Conservation (phyloP, 1,284 basidiomycete genomes). For the Apiotrichum domesticum region DNA sequence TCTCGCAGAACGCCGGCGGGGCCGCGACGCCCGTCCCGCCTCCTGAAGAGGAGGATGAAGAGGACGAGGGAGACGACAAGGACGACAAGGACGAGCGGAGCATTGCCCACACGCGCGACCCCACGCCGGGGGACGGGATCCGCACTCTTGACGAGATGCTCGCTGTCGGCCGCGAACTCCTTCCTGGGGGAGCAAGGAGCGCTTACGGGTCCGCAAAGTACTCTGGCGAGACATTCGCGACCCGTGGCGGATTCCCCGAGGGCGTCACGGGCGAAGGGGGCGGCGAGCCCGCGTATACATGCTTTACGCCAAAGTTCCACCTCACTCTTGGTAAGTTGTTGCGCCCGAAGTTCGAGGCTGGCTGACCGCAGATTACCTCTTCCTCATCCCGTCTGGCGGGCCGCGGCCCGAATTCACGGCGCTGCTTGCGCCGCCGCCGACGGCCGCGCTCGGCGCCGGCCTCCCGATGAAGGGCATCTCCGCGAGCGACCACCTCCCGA, state of each 20-base stretch:
- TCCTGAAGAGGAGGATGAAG: slow-evolving; percentile 30
- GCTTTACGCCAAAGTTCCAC: slow-evolving; percentile 57
- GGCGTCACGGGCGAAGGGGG: slow-evolving; percentile 39
- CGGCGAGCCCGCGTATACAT: slow-evolving; percentile 57
- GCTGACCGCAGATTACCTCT: slow-evolving; percentile 70
- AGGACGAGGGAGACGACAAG: slow-evolving; percentile 55
- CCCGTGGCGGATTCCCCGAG: slow-evolving; percentile 48
- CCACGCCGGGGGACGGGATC: slow-evolving; percentile 63
- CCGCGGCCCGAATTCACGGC: slow-evolving; percentile 53
- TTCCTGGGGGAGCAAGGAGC: slow-evolving; percentile 24
- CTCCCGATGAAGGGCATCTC: slow-evolving; percentile 72
- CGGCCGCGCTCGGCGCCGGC: slow-evolving; percentile 63
- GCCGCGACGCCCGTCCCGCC: slow-evolving; percentile 1
- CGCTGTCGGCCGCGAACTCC: slow-evolving; percentile 50
- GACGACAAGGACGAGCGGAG: slow-evolving; percentile 56
- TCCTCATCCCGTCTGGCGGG: slow-evolving; percentile 49
- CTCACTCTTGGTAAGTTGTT: slow-evolving; percentile 60
- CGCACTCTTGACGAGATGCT: slow-evolving; percentile 60
- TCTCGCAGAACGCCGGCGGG: slow-evolving; percentile 9
- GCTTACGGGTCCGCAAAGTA: slow-evolving; percentile 53
- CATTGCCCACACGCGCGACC: slow-evolving; percentile 69
- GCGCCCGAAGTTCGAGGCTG: slow-evolving; percentile 2
- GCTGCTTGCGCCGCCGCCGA: slow-evolving; percentile 60
- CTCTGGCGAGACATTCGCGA: slow-evolving; percentile 49
- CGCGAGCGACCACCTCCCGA: slow-evolving; percentile 80